Evolutionary conservation across 1,284 basidiomycete genomes (phyloP).

Genomic region (Rhodotorula sp.): DNA sequence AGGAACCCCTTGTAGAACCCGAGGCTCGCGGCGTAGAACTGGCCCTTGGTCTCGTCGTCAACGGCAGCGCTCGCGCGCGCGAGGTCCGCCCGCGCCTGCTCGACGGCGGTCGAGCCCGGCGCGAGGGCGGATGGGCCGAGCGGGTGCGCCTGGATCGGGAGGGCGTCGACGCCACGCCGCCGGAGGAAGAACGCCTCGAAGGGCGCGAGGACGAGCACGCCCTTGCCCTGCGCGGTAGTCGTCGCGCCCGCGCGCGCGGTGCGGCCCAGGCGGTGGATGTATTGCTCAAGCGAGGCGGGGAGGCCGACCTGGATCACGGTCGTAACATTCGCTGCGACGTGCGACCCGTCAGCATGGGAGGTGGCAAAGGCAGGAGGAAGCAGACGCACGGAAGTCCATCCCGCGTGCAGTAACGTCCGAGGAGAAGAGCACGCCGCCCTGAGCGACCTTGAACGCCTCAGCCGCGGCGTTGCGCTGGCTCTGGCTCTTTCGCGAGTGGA

Average conservation of each 20-base stretch:
- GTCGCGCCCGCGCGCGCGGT: constrained; percentile 58
- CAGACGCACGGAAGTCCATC: constrained; percentile 68
- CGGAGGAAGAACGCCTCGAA: constrained; percentile 62
- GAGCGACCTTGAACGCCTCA: constrained; percentile 59
- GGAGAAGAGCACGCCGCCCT: constrained; percentile 69
- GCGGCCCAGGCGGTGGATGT: constrained; percentile 54
- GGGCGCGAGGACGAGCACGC: constrained; percentile 62
- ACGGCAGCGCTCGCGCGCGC: constrained; percentile 43
- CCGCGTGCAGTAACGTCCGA: constrained; percentile 90
- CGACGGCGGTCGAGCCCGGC: constrained; percentile 43
- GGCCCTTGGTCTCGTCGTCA: constrained; percentile 30
- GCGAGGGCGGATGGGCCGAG: constrained; percentile 27
- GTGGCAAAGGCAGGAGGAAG: constrained; percentile 47
- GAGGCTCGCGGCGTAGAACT: constrained; percentile 33
- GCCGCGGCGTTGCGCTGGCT: constrained; percentile 57
- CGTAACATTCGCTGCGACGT: constrained; percentile 49
- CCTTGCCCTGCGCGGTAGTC: constrained; percentile 56
- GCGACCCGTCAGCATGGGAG: not conserved
- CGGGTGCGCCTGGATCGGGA: constrained; percentile 53
- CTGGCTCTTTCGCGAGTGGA: constrained; percentile 60
- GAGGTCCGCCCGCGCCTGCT: constrained; percentile 46
- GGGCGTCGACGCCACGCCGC: constrained; percentile 53
- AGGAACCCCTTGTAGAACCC: constrained; percentile 39
- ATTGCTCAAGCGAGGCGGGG: constrained; percentile 54
- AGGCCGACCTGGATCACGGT: constrained; percentile 63